Conservation (phyloP, 202 grass and related monocot species). For the Schoenoplectus tabernaemontani region DNA sequence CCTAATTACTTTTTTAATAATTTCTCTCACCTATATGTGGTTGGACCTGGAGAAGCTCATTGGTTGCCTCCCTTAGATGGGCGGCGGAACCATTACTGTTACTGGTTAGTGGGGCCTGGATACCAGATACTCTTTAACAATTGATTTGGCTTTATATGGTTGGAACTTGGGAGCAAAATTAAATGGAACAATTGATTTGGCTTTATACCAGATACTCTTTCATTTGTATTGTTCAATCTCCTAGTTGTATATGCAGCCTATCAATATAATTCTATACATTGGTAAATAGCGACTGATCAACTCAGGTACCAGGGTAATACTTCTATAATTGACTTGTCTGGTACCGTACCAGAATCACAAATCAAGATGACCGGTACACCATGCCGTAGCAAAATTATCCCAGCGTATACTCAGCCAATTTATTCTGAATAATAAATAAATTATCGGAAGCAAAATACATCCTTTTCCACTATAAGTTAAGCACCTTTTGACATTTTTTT, state of each 20-base stretch:
- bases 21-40: neutral
- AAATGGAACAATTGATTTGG: no score
- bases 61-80: neutral
- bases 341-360: neutral
- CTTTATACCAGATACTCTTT: no score
- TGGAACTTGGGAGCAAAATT: slow-evolving; percentile 18
- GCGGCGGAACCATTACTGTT: slow-evolving; percentile 18
- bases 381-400: neutral
- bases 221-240: neutral
- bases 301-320: neutral
- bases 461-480: no score
- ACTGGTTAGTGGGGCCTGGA: slow-evolving; percentile 15
- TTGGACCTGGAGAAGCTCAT: slow-evolving; percentile 11
- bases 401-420: neutral
- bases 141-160: slow-evolving; percentile 11
- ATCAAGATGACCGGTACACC: neutral
- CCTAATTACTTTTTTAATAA: neutral
- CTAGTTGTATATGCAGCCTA: neutral
- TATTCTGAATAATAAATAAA: neutral
- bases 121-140: slow-evolving; percentile 2
- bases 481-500: no score
- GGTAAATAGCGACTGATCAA: neutral
- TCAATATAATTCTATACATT: neutral
- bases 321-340: neutral
- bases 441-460: no score